phyloP scores from a whole-genome alignment of 495 filamentous ascomycete species.

The Penicillium macrosclerotiorum region DNA sequence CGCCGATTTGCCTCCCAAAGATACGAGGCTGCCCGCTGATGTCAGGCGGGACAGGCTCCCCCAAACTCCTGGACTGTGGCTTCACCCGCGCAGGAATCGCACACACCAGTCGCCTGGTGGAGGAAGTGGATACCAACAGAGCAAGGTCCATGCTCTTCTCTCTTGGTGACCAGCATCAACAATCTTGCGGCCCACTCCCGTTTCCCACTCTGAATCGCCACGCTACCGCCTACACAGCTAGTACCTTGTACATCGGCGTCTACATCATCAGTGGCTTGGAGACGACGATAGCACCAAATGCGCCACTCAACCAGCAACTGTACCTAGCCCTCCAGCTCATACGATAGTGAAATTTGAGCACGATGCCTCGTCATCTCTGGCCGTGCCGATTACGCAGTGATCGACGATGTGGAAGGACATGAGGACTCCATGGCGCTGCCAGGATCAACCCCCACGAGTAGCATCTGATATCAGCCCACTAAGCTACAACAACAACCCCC shows the following conservation, averaged over 20 bases:
- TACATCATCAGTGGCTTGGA: neutral
- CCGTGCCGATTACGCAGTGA: neutral
- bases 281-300: neutral
- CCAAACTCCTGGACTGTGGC: no score
- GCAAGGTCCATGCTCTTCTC: neutral
- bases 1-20: neutral
- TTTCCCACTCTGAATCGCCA: neutral
- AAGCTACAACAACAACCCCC: no score
- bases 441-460: no score
- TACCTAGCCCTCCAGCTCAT: neutral
- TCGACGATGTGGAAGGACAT: no score
- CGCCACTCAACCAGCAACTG: neutral
- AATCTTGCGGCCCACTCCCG: no score
- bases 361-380: neutral
- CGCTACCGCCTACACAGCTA: neutral
- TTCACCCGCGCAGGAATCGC: neutral
- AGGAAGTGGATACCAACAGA: neutral
- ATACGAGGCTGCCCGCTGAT: neutral
- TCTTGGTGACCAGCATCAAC: no score
- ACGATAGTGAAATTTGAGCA: neutral
- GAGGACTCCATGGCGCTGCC: no score
- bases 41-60: conserved; percentile 2
- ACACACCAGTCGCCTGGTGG: neutral
- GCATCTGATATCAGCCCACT: neutral
- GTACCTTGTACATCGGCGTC: neutral